A percentile compares a stretch with the other conserved stretches of the same genome.
Evolutionary conservation across 257 asterid species (phyloP).

Genomic region (Penstemon barbatus): DNA sequence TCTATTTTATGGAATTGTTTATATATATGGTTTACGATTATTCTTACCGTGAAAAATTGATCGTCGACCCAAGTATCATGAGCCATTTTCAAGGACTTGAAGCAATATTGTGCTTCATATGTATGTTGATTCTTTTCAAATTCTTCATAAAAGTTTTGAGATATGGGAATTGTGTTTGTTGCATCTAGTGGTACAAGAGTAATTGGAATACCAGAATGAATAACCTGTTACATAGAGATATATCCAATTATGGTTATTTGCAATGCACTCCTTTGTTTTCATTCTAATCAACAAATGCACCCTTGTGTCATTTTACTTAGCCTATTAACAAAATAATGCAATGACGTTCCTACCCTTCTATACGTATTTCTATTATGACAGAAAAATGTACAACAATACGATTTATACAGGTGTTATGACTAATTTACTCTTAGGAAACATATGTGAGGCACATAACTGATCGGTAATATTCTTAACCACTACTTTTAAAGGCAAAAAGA

Average conservation of each 20-base stretch:
- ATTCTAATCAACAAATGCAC: too few species aligned
- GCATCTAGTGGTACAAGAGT: slow-evolving; percentile 93
- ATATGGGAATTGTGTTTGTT: slow-evolving; percentile 77
- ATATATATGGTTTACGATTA: neutral
- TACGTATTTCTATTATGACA: too few species aligned
- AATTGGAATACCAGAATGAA: slow-evolving; percentile 80
- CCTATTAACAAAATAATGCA: too few species aligned
- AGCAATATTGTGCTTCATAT: slow-evolving; percentile 80
- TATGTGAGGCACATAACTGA: too few species aligned
- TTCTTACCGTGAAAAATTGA: slow-evolving; percentile 60
- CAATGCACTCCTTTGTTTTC: too few species aligned
- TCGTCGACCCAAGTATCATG: slow-evolving; percentile 70
- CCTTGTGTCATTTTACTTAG: too few species aligned
- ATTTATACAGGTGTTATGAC: too few species aligned
- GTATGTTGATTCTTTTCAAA: slow-evolving; percentile 75
- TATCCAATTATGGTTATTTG: neutral
- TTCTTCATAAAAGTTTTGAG: slow-evolving; percentile 43
- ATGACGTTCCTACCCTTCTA: too few species aligned
- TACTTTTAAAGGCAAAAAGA: too few species aligned
- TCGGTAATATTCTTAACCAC: too few species aligned
- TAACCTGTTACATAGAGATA: slow-evolving; percentile 44
- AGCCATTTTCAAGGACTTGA: slow-evolving; percentile 67
- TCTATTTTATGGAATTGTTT: neutral
- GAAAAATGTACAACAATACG: too few species aligned
- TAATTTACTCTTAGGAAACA: too few species aligned